These are phyloP conservation scores for Canavalia gladiata DNA, from an alignment of 306 rosid species.

Conservation along the genomic window DNA sequence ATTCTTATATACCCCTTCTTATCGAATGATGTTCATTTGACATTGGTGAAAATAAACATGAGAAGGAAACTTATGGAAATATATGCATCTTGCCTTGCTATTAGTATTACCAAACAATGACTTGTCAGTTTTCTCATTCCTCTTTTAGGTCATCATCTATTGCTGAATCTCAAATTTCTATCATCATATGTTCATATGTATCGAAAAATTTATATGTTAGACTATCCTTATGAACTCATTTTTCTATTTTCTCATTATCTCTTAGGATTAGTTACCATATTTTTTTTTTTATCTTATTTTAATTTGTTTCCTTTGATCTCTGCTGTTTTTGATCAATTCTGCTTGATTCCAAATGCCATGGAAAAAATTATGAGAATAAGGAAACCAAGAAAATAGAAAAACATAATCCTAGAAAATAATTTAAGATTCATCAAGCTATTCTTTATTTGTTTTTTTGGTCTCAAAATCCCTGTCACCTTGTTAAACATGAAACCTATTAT, in stretches of 20 bases:
- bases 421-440: conserved; percentile 8
- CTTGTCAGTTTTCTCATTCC: background rate
- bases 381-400: too few species aligned
- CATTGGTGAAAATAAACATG: background rate
- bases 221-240: too few species aligned
- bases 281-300: too few species aligned
- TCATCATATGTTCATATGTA: background rate
- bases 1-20: background rate
- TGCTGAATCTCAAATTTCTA: conserved; percentile 18
- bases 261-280: too few species aligned
- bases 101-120: background rate
- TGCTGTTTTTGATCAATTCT: too few species aligned
- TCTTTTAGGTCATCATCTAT: background rate
- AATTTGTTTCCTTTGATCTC: too few species aligned
- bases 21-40: background rate
- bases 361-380: too few species aligned
- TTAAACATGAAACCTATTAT: background rate
- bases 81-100: background rate
- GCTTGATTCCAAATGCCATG: too few species aligned
- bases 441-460: background rate
- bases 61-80: background rate
- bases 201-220: too few species aligned
- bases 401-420: too few species aligned
- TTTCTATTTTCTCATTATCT: too few species aligned
- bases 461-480: background rate